Conservation (phyloP, 2,329 filamentous ascomycete species). For the Colletotrichum noveboracense region DNA sequence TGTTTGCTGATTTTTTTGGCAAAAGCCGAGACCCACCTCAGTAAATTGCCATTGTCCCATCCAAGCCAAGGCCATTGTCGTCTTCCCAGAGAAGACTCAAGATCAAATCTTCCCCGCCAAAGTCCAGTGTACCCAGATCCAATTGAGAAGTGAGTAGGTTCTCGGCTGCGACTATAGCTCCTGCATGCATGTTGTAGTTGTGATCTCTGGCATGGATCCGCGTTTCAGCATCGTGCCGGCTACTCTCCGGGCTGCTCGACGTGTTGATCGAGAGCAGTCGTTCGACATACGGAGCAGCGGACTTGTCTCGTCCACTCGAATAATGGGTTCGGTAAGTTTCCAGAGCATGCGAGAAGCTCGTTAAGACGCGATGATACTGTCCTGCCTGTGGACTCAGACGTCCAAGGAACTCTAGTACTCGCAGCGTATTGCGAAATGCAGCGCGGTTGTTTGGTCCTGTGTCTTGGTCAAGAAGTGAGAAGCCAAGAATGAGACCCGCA, state of each 20-base stretch:
- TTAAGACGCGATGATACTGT: not conserved
- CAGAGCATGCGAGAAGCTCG: not conserved
- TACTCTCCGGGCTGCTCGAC: not conserved
- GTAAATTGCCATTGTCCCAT: not conserved
- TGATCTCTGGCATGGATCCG: not conserved
- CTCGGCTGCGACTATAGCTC: not conserved
- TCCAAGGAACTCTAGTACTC: not conserved
- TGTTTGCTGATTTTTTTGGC: not conserved
- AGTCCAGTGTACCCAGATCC: not conserved
- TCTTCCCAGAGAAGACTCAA: not conserved
- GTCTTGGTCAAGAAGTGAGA: conserved; percentile 27
- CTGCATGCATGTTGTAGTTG: not conserved
- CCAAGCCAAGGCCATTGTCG: not conserved
- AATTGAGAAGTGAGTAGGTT: not conserved
- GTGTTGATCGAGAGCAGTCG: not conserved
- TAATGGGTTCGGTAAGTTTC: not conserved
- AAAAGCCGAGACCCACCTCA: not conserved
- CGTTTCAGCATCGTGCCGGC: not conserved
- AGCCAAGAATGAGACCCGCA: conserved; percentile 60
- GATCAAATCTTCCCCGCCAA: not conserved
- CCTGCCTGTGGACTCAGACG: not conserved
- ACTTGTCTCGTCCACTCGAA: accelerated
- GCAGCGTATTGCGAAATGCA: not conserved
- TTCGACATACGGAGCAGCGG: not conserved
- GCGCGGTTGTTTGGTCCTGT: not conserved